These are phyloP conservation scores for Hymenoscyphus linearis DNA, from an alignment of 2,329 filamentous ascomycete species.

Conservation along the genomic window DNA sequence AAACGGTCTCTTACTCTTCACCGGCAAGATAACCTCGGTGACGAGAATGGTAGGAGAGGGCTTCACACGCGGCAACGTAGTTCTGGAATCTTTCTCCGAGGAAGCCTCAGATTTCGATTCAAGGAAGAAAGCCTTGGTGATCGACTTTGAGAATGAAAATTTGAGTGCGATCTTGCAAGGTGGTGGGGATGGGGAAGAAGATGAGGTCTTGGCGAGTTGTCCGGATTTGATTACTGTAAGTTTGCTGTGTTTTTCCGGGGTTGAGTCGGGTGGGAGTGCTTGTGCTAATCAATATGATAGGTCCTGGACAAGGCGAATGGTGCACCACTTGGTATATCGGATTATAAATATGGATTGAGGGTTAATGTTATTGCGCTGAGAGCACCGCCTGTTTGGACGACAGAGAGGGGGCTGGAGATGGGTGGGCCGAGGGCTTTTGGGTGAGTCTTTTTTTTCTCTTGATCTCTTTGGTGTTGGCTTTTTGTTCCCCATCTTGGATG, in stretches of 20 bases:
- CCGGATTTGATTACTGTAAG: conserved; percentile 28
- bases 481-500: neutral
- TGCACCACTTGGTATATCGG: conserved; percentile 45
- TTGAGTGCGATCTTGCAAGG: conserved; percentile 22
- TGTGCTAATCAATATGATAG: conserved; percentile 14
- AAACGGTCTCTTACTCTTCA: conserved; percentile 27
- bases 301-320: conserved; percentile 42
- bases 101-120: neutral
- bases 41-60: conserved; percentile 25
- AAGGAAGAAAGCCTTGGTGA: conserved; percentile 12
- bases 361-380: conserved; percentile 46
- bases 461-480: neutral
- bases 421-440: conserved; percentile 39
- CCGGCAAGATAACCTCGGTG: conserved; percentile 28
- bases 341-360: conserved; percentile 45
- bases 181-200: conserved; percentile 12
- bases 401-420: conserved; percentile 34
- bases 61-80: conserved; percentile 28
- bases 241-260: neutral
- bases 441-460: conserved; percentile 22
- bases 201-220: conserved; percentile 25
- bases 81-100: conserved; percentile 16
- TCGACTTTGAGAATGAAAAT: conserved; percentile 32
- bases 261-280: neutral
- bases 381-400: conserved; percentile 45